Evolutionary conservation across 179 eudicot genomes (phyloP).

Genomic region (Beta corolliflora): DNA sequence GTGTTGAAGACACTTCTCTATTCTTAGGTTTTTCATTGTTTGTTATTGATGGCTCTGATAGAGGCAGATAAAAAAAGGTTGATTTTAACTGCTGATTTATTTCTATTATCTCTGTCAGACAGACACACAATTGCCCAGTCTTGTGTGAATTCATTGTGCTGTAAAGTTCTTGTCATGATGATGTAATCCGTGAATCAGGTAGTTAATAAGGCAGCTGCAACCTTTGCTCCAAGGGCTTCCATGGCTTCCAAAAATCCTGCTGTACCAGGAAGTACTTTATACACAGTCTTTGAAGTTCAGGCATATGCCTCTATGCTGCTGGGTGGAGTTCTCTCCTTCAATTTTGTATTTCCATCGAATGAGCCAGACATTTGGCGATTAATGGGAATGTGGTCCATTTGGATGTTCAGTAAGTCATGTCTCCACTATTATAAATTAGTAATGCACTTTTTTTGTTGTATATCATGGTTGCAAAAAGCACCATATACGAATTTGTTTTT

Average conservation of each 20-base stretch:
- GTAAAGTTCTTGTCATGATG: neutral
- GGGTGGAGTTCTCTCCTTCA: conserved; percentile 96
- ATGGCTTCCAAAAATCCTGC: conserved; percentile 88
- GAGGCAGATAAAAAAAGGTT: neutral
- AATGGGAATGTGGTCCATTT: conserved; percentile 99
- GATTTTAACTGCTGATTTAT: neutral
- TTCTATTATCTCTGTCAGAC: neutral
- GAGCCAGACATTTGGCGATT: conserved; percentile 95
- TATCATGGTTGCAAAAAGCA: neutral
- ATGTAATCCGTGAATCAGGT: conserved; percentile 45
- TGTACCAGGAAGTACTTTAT: conserved; percentile 76
- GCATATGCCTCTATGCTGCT: conserved; percentile 73
- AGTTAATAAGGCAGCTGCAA: conserved; percentile 88
- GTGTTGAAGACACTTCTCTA: neutral
- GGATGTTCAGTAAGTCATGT: conserved; percentile 94
- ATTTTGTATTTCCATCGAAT: conserved; percentile 88
- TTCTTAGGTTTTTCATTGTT: neutral
- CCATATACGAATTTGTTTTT: no score
- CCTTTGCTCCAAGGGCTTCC: conserved; percentile 97
- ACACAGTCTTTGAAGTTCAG: conserved; percentile 82
- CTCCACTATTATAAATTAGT: neutral
- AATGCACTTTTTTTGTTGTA: neutral
- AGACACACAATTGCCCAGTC: neutral
- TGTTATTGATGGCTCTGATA: no score
- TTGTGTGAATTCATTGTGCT: neutral